Percentiles rank a stretch among this genome's conserved stretches.
These are phyloP conservation scores for Stagonosporopsis vannaccii DNA, from an alignment of 2,329 filamentous ascomycete genomes.

Conservation along the genomic window DNA sequence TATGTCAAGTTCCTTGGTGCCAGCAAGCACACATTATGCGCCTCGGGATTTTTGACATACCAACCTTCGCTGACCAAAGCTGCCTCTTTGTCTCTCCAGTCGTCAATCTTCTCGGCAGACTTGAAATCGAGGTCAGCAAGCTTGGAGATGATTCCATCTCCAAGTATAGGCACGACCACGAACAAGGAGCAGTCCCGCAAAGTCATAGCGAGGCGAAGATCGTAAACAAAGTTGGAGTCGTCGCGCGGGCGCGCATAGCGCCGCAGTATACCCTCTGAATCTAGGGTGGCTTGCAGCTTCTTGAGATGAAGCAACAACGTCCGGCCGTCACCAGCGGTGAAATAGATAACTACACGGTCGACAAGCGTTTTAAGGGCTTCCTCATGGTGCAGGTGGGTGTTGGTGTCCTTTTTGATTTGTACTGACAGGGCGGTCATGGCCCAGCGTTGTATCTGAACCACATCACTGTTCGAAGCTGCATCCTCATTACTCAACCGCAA, in stretches of 20 bases:
- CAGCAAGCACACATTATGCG: conserved; percentile 11
- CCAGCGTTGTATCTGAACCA: conserved; percentile 23
- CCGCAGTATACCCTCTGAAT: conserved; percentile 43
- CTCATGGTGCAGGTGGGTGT: background rate
- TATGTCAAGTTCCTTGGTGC: background rate
- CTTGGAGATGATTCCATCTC: conserved; percentile 47
- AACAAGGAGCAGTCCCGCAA: conserved; percentile 58
- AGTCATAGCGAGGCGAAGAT: conserved; percentile 54
- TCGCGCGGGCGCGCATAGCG: conserved; percentile 11
- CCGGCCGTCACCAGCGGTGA: conserved; percentile 43
- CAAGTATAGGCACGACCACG: conserved; percentile 34
- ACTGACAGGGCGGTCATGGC: conserved; percentile 18
- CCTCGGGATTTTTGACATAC: conserved; percentile 38
- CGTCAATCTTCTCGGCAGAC: conserved; percentile 48
- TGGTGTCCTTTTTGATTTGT: background rate
- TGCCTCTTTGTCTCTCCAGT: conserved; percentile 54
- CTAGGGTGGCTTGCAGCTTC: conserved; percentile 48
- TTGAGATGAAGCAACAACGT: conserved; percentile 48
- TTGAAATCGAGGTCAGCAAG: conserved; percentile 59
- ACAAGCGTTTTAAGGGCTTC: conserved; percentile 9
- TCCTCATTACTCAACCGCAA: conserved; percentile 49
- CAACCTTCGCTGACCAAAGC: conserved; percentile 49
- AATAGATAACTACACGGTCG: conserved; percentile 29
- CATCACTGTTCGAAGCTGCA: conserved; percentile 12
- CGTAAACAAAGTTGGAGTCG: conserved; percentile 22